Percentiles rank a stretch among this genome's conserved stretches.
Conservation (phyloP, 768 basidiomycete genomes). For the Macrolepiota fuliginosa region DNA sequence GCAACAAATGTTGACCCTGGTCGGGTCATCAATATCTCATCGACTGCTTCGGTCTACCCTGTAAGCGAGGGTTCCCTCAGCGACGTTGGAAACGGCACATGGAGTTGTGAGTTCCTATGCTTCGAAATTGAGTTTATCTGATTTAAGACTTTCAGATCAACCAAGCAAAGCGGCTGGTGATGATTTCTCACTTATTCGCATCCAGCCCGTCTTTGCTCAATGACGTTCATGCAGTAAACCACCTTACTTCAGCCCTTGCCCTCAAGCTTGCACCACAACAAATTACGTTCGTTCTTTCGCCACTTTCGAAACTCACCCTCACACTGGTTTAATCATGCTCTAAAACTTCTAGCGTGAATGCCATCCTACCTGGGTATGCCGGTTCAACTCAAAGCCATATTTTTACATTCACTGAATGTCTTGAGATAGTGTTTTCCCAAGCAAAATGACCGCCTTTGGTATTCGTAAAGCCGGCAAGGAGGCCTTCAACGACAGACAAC, state of each 20-base stretch:
- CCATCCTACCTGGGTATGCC: constrained; percentile 73
- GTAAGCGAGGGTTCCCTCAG: constrained; percentile 50
- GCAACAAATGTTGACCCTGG: constrained; percentile 63
- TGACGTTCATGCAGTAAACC: constrained; percentile 51
- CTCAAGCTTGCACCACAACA: constrained; percentile 55
- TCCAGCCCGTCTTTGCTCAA: background rate
- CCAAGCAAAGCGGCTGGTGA: constrained; percentile 80
- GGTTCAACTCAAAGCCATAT: background rate
- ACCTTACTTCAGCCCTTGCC: constrained; percentile 72
- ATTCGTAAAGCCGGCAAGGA: constrained; percentile 55
- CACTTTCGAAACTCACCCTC: background rate
- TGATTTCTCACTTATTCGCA: background rate
- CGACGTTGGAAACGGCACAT: constrained; percentile 59
- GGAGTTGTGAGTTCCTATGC: constrained; percentile 63
- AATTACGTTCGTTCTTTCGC: constrained; percentile 55
- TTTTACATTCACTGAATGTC: background rate
- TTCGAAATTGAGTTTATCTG: background rate
- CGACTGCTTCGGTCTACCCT: constrained; percentile 57
- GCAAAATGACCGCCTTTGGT: constrained; percentile 81
- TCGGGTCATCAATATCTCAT: constrained; percentile 83
- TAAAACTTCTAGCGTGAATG: constrained; percentile 61
- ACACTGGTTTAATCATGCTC: background rate
- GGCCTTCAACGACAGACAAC: constrained; percentile 50
- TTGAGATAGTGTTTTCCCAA: constrained; percentile 57
- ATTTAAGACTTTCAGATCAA: constrained; percentile 46